These are phyloP conservation scores for Gnaphalium uliginosum DNA, from an alignment of 129 eudicot species.

Conservation along the genomic window DNA sequence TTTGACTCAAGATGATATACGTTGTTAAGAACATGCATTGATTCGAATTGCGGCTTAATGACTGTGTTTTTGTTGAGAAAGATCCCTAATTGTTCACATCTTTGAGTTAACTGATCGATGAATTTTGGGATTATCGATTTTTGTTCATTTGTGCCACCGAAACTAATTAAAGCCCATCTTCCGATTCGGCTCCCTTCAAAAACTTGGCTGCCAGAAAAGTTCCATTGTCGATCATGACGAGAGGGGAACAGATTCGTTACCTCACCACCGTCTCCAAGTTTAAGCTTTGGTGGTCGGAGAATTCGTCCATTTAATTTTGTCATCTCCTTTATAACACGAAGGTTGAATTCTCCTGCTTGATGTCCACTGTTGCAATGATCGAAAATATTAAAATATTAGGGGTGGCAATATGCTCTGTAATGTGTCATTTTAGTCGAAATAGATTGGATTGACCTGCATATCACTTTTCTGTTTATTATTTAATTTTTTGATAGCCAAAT, in stretches of 20 bases:
- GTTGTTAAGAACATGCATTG: conserved; percentile 79
- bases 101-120: conserved; percentile 58
- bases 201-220: conserved; percentile 85
- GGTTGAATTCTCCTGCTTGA: conserved; percentile 70
- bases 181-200: conserved; percentile 81
- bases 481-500: too few relatives aligned
- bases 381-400: not conserved
- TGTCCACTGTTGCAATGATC: conserved; percentile 50
- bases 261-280: conserved; percentile 83
- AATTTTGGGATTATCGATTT: conserved; percentile 61
- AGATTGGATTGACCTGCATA: too few relatives aligned
- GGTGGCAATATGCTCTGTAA: too few relatives aligned
- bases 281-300: conserved; percentile 87
- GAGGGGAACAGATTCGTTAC: conserved; percentile 65
- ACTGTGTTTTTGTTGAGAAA: conserved; percentile 66
- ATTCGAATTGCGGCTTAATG: conserved; percentile 65
- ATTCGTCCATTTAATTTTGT: conserved; percentile 77
- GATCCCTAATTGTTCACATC: conserved; percentile 86
- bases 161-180: conserved; percentile 84
- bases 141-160: conserved; percentile 78
- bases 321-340: conserved; percentile 69
- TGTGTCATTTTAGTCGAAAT: too few relatives aligned
- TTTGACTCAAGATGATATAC: conserved; percentile 60
- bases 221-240: conserved; percentile 91
- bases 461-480: too few relatives aligned